Evolutionary conservation across 1,284 basidiomycete species (phyloP).

Genomic region (Ceratobasidium papillatum): DNA sequence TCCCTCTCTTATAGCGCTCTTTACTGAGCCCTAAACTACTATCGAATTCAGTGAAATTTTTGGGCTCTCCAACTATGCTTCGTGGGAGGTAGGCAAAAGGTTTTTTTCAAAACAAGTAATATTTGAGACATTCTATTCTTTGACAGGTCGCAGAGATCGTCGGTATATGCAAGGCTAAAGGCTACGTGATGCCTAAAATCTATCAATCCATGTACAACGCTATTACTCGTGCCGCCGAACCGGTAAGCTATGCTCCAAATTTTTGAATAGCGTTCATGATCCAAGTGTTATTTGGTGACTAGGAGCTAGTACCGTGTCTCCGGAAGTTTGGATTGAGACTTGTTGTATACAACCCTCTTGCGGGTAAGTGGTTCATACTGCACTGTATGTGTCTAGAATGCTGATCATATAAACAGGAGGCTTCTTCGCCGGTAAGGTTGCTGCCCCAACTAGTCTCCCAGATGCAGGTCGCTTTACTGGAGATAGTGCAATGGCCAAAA

Average conservation of each 20-base stretch:
- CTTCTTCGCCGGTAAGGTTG: constrained; percentile 59
- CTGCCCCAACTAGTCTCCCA: constrained; percentile 50
- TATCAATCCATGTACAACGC: constrained; percentile 66
- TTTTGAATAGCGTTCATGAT: neutral
- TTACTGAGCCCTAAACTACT: neutral
- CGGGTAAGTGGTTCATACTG: constrained; percentile 50
- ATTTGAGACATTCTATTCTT: too few species aligned
- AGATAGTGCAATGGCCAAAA: constrained; percentile 50
- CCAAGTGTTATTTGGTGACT: neutral
- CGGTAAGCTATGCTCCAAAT: constrained; percentile 41
- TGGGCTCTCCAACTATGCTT: constrained; percentile 60
- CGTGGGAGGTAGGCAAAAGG: constrained; percentile 60
- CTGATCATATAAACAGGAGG: constrained; percentile 52
- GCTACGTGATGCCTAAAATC: constrained; percentile 62
- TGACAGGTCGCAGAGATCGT: constrained; percentile 64
- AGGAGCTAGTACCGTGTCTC: constrained; percentile 64
- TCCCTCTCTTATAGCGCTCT: constrained; percentile 8
- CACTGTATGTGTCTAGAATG: neutral
- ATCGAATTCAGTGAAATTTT: constrained; percentile 55
- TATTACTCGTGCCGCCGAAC: constrained; percentile 62
- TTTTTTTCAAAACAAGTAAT: too few species aligned
- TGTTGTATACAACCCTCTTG: constrained; percentile 64
- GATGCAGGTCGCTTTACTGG: constrained; percentile 54
- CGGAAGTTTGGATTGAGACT: constrained; percentile 64
- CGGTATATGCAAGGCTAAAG: constrained; percentile 61